phyloP scores from a whole-genome alignment of 2,329 filamentous ascomycete genomes.

The Lachnellula willkommii region DNA sequence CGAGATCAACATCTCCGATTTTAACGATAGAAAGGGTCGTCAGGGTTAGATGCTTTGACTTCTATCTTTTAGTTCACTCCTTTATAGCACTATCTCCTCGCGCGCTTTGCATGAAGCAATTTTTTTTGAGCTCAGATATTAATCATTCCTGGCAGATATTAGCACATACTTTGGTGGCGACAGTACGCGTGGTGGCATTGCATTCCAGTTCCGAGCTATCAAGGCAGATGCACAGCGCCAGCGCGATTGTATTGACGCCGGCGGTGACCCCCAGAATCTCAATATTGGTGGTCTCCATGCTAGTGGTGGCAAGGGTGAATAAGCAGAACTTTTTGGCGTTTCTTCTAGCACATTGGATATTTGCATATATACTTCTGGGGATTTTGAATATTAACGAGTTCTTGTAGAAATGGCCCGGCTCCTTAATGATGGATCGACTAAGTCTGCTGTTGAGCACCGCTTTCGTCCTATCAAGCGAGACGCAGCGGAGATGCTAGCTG shows the following conservation, averaged over 20 bases:
- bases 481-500: slow-evolving; percentile 21
- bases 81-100: not conserved
- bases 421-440: slow-evolving; percentile 21
- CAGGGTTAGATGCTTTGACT: not conserved
- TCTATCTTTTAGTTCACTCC: slow-evolving; percentile 1
- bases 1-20: not conserved
- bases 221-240: slow-evolving; percentile 49
- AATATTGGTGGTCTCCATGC: slow-evolving; percentile 17
- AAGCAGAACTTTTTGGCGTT: not conserved
- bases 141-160: slow-evolving; percentile 42
- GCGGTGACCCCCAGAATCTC: slow-evolving; percentile 39
- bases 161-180: slow-evolving; percentile 53
- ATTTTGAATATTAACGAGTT: not conserved
- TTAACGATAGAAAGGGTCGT: not conserved
- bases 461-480: slow-evolving; percentile 28
- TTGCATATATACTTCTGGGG: slow-evolving; percentile 5
- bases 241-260: slow-evolving; percentile 39
- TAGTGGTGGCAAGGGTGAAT: slow-evolving; percentile 7
- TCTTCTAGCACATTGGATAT: slow-evolving; percentile 1
- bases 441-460: slow-evolving; percentile 24
- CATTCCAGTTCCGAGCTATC: slow-evolving; percentile 54
- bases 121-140: not conserved
- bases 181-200: slow-evolving; percentile 52
- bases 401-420: slow-evolving; percentile 17
- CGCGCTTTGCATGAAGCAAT: not conserved